Conservation (phyloP, 331 rosid genomes). For the Quercus lobata region DNA sequence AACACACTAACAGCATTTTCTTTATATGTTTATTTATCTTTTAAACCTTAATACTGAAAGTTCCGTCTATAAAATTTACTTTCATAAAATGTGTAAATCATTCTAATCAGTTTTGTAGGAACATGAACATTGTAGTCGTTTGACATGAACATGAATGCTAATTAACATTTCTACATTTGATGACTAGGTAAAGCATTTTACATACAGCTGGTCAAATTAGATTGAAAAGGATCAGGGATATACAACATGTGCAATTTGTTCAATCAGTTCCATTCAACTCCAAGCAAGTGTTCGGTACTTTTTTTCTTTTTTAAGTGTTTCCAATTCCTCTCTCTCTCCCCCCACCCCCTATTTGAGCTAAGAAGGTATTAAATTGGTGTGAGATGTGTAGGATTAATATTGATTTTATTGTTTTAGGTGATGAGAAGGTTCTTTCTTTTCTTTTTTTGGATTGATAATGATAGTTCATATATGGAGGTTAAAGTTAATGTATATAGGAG, state of each 20-base stretch:
- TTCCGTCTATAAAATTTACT: background rate
- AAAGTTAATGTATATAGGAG: too few species aligned
- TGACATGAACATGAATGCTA: background rate
- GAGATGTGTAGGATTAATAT: too few species aligned
- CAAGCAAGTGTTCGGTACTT: background rate
- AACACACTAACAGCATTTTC: background rate
- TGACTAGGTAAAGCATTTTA: background rate
- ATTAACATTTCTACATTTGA: background rate
- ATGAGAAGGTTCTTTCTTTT: too few species aligned
- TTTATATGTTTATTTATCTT: background rate
- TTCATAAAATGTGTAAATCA: background rate
- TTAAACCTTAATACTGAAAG: background rate
- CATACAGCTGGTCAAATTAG: background rate
- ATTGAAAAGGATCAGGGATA: background rate
- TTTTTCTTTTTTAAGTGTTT: too few species aligned
- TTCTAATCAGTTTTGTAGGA: background rate
- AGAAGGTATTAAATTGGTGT: too few species aligned
- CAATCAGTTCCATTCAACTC: background rate
- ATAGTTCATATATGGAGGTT: too few species aligned
- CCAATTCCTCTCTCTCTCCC: too few species aligned
- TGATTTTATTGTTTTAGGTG: too few species aligned
- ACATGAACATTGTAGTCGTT: background rate
- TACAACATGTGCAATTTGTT: background rate
- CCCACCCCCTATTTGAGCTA: too few species aligned
- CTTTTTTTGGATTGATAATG: too few species aligned